phyloP scores from a whole-genome alignment of 495 filamentous ascomycete genomes.

The Aspergillus cavernicola region DNA sequence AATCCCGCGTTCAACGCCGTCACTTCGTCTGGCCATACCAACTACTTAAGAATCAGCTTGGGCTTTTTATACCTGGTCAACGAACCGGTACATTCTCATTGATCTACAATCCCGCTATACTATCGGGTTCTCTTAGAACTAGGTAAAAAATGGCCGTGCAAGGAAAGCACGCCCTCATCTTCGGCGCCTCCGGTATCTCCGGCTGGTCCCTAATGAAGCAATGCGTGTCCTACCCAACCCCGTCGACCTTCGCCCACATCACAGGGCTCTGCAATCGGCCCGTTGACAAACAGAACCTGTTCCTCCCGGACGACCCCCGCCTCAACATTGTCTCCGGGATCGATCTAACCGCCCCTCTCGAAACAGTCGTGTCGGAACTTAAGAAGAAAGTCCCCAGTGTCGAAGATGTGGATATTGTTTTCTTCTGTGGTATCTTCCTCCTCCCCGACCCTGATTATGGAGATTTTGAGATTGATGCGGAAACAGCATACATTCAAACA shows the following conservation, averaged over 20 bases:
- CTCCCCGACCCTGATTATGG: not conserved
- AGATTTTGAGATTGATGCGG: not conserved
- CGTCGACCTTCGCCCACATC: constrained; percentile 18
- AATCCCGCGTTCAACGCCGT: too few relatives aligned
- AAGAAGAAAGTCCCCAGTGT: not conserved
- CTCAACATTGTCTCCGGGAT: constrained; percentile 19
- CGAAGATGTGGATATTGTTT: not conserved
- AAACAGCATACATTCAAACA: constrained; percentile 11
- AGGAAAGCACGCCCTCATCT: constrained; percentile 22
- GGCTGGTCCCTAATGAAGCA: constrained; percentile 28
- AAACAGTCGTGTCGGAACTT: not conserved
- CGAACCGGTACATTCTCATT: too few relatives aligned
- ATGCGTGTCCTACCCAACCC: constrained; percentile 20
- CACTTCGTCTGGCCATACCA: too few relatives aligned
- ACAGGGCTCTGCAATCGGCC: constrained; percentile 24
- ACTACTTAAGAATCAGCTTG: too few relatives aligned
- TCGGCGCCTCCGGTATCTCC: constrained; percentile 25
- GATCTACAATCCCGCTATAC: too few relatives aligned
- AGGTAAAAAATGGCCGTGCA: too few relatives aligned
- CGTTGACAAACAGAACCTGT: constrained; percentile 7
- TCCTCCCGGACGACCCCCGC: constrained; percentile 14
- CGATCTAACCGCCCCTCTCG: constrained; percentile 7
- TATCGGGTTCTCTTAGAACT: too few relatives aligned
- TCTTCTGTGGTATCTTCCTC: constrained; percentile 1
- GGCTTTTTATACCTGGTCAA: too few relatives aligned